These are phyloP conservation scores for Sarcodon aspratus DNA, from an alignment of 768 basidiomycete species.

Conservation along the genomic window DNA sequence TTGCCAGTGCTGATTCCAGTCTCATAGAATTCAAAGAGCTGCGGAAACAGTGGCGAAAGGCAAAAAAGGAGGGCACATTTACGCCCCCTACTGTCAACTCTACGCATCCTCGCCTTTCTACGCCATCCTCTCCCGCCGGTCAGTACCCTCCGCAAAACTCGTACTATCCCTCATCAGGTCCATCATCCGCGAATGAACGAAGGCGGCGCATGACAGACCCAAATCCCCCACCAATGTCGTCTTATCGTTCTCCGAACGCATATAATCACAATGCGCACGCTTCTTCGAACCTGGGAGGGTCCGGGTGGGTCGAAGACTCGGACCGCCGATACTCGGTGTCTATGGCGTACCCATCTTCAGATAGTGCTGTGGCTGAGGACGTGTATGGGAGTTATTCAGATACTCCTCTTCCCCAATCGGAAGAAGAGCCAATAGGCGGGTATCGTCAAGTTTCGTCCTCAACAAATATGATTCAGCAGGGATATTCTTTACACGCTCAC, in stretches of 20 bases:
- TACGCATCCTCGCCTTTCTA: too few species aligned
- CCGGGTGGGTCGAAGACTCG: background rate
- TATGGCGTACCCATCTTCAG: background rate
- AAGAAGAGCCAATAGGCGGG: background rate
- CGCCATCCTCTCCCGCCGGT: too few species aligned
- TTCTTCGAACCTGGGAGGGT: background rate
- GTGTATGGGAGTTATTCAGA: background rate
- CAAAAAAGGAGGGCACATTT: constrained; percentile 59
- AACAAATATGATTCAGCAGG: too few species aligned
- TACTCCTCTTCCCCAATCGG: background rate
- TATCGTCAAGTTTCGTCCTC: background rate
- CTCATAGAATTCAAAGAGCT: constrained; percentile 92
- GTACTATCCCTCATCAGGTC: constrained; percentile 11
- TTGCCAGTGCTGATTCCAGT: constrained; percentile 5
- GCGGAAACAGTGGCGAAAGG: constrained; percentile 91
- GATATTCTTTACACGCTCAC: background rate
- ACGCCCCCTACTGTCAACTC: background rate
- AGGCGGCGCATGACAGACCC: background rate
- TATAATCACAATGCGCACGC: background rate
- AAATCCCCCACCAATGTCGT: background rate
- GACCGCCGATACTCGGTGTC: background rate
- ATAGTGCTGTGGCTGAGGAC: background rate
- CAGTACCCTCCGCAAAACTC: constrained; percentile 7
- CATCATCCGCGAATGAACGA: background rate
- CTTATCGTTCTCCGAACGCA: background rate